These are phyloP conservation scores for Geosmithia flava DNA, from an alignment of 2,329 filamentous ascomycete genomes.

Conservation along the genomic window DNA sequence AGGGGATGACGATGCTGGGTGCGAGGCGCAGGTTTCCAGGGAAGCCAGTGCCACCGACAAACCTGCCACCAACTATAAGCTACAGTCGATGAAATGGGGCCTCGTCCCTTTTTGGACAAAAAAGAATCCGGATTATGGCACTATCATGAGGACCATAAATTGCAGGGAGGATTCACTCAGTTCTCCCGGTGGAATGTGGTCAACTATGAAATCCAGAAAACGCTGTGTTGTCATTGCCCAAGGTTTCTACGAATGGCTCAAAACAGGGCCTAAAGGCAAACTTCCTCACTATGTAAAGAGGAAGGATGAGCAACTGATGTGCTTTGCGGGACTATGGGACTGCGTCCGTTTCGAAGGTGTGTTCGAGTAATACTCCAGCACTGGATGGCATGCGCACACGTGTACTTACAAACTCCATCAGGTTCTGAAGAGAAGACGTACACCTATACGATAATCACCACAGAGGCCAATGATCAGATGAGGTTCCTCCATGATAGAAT, in stretches of 20 bases:
- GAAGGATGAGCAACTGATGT: slow-evolving; percentile 44
- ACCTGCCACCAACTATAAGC: slow-evolving; percentile 54
- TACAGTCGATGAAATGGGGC: slow-evolving; percentile 95
- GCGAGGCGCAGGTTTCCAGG: slow-evolving; percentile 2
- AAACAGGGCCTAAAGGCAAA: slow-evolving; percentile 64
- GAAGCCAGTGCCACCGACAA: neutral
- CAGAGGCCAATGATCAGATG: slow-evolving; percentile 69
- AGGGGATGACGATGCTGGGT: slow-evolving; percentile 2
- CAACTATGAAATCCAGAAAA: slow-evolving; percentile 77
- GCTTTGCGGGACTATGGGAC: slow-evolving; percentile 87
- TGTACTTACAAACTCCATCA: slow-evolving; percentile 2
- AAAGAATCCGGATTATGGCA: slow-evolving; percentile 63
- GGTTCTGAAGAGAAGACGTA: slow-evolving; percentile 53
- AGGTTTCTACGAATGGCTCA: slow-evolving; percentile 95
- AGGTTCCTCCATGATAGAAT: slow-evolving; percentile 87
- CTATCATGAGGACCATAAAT: slow-evolving; percentile 83
- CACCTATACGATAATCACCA: slow-evolving; percentile 92
- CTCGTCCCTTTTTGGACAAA: slow-evolving; percentile 91
- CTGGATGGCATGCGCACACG: neutral
- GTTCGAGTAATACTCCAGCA: slow-evolving; percentile 1
- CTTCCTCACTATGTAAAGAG: slow-evolving; percentile 27
- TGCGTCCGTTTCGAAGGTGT: slow-evolving; percentile 67
- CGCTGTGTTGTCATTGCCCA: slow-evolving; percentile 79
- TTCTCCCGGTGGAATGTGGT: slow-evolving; percentile 76
- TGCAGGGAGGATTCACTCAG: slow-evolving; percentile 81